A percentile compares a stretch with the other conserved stretches of the same genome.
These are phyloP conservation scores for Saraca asoca DNA, from an alignment of 331 rosid species.

Conservation along the genomic window DNA sequence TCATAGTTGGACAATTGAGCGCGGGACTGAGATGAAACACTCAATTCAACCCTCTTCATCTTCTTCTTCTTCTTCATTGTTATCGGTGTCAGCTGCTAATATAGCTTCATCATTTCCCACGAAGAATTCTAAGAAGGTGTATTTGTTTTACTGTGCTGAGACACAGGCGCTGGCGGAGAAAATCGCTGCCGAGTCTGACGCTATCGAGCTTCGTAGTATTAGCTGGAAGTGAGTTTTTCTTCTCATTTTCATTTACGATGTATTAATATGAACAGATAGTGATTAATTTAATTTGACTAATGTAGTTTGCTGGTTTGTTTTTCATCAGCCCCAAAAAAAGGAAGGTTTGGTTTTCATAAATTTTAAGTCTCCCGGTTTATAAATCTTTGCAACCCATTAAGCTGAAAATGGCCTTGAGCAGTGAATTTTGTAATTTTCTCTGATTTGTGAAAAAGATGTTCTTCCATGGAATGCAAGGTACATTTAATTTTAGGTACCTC, in stretches of 20 bases:
- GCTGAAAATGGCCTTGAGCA: background rate
- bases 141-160: slow-evolving; percentile 82
- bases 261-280: background rate
- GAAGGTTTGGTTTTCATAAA: background rate
- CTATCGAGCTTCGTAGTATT: slow-evolving; percentile 74
- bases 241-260: slow-evolving; percentile 3
- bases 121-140: slow-evolving; percentile 61
- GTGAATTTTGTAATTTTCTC: slow-evolving; percentile 4
- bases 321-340: background rate
- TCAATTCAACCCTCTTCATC: slow-evolving; percentile 39
- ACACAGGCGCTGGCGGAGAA: slow-evolving; percentile 73
- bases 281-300: slow-evolving; percentile 17
- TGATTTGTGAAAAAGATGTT: background rate
- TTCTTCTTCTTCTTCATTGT: slow-evolving; percentile 32
- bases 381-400: background rate
- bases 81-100: slow-evolving; percentile 52
- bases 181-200: slow-evolving; percentile 68
- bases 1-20: slow-evolving; percentile 50
- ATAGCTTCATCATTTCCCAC: slow-evolving; percentile 43
- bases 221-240: slow-evolving; percentile 61
- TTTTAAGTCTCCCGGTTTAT: background rate
- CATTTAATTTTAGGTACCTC: background rate
- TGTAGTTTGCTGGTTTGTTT: slow-evolving; percentile 21
- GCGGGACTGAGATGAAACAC: slow-evolving; percentile 38
- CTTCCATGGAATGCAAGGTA: background rate